Evolutionary conservation across 805 yeast species (phyloP), one percentile per base, ranked within the genome.

Genomic region (Wickerhamomyces ciferrii): DNA sequence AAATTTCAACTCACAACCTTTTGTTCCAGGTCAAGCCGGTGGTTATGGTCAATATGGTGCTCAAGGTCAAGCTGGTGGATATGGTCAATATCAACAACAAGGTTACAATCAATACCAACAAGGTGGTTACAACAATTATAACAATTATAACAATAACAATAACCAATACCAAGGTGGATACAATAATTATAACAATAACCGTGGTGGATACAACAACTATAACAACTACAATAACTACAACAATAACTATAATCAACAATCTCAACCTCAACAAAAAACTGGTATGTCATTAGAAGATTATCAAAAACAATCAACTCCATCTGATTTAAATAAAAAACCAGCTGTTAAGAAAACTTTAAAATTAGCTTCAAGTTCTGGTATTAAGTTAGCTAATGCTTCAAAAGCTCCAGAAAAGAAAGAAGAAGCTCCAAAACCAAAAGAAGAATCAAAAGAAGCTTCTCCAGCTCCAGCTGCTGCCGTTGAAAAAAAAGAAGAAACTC

Each of bases 261-360:
- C 53, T 47, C 55, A 48, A 48, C 53, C 61, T 41, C 51, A 52
- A 34, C 65, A 63, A 49, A 64, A 59, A 48, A 72, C 71, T 57
- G 83, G 82, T 50, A 81, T 87, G 88, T 77, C 91, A 36, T 74
- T 88, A 57, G 95, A 89, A 45, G 96, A 87, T 54, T 88, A 81
- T 69, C 84, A 86, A 62, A 83, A 83, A 62, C 87, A 83, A 53
- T 45, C 47, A 38, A 52, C 66, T 15, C 49, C 69, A 58, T 57
- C 63, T 32, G 58, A 69, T 41, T 64, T 70, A 55, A 72, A 54
- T 48, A 49, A 59, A 58, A 66, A 77, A 44, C 76, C 77, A 62
- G 84, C 85, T 40, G 66, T 66, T 48, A 87, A 84, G 72, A 82
- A 73, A 60, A 78, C 81, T 42, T 74, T 85, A 65, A 84, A 83